Conservation (phyloP, 495 filamentous ascomycete species). For the Podospora didyma region DNA sequence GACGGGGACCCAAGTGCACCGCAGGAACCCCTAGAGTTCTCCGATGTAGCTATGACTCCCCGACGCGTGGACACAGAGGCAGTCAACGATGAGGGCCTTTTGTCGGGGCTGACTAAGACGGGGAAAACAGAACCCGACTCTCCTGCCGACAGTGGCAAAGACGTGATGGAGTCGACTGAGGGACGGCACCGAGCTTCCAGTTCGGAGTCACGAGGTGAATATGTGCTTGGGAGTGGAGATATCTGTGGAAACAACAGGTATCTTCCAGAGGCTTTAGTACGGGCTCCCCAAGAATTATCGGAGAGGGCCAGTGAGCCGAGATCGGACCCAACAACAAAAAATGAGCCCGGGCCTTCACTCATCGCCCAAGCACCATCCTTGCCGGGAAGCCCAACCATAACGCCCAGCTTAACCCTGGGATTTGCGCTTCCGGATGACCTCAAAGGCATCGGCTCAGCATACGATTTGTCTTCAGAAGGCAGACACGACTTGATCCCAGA, state of each 20-base stretch:
- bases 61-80: not conserved
- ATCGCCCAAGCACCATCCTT: not conserved
- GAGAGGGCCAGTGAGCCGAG: not conserved
- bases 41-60: not conserved
- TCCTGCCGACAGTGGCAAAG: conserved; percentile 18
- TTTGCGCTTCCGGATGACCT: conserved; percentile 12
- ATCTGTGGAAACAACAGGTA: not conserved
- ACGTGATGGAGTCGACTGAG: conserved; percentile 10
- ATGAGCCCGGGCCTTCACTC: not conserved
- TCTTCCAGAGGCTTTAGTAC: not conserved
- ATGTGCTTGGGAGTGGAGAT: not conserved
- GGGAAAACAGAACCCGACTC: conserved; percentile 11
- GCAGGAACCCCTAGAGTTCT: not conserved
- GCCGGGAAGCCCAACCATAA: not conserved
- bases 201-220: not conserved
- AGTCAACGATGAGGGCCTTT: not conserved
- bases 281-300: not conserved
- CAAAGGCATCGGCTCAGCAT: conserved; percentile 20
- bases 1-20: not conserved
- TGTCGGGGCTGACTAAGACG: not conserved
- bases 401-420: not conserved
- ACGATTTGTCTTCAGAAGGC: conserved; percentile 1
- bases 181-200: not conserved
- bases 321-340: not conserved
- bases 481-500: conserved; percentile 5